Conservation (phyloP, 2,329 filamentous ascomycete genomes). For the Pseudogymnoascus sp. region DNA sequence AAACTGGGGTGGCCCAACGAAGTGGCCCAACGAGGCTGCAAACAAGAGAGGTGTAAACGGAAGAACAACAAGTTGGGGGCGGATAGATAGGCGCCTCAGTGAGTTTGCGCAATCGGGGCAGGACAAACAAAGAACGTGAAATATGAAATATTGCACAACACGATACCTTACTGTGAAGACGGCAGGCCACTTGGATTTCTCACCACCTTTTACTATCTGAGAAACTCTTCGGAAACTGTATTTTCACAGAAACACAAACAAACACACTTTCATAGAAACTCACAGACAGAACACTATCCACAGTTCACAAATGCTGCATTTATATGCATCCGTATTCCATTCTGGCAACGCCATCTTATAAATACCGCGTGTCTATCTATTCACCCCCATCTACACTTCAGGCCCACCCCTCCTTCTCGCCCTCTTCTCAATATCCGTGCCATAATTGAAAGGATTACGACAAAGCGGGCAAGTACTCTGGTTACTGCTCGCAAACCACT, state of each 20-base stretch:
- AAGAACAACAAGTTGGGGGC: background rate
- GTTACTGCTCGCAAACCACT: conserved; percentile 94
- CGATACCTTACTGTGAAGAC: background rate
- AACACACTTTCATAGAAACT: background rate
- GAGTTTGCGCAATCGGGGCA: background rate
- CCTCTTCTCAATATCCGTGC: conserved; percentile 13
- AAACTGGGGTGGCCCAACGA: background rate
- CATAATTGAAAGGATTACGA: conserved; percentile 71
- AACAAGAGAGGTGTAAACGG: background rate
- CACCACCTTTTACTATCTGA: background rate
- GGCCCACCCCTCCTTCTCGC: conserved; percentile 12
- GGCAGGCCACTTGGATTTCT: background rate
- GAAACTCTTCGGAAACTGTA: background rate
- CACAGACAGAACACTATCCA: background rate
- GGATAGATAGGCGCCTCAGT: background rate
- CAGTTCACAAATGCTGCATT: background rate
- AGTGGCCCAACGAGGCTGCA: background rate
- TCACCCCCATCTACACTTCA: background rate
- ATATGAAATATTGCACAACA: background rate
- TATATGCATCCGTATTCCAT: background rate
- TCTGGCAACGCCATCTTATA: background rate
- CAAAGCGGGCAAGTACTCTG: conserved; percentile 89
- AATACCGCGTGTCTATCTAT: background rate
- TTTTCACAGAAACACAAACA: background rate
- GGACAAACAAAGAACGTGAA: background rate